Conservation (phyloP, 208 protist genomes). For the Leishmania amazonensis region DNA sequence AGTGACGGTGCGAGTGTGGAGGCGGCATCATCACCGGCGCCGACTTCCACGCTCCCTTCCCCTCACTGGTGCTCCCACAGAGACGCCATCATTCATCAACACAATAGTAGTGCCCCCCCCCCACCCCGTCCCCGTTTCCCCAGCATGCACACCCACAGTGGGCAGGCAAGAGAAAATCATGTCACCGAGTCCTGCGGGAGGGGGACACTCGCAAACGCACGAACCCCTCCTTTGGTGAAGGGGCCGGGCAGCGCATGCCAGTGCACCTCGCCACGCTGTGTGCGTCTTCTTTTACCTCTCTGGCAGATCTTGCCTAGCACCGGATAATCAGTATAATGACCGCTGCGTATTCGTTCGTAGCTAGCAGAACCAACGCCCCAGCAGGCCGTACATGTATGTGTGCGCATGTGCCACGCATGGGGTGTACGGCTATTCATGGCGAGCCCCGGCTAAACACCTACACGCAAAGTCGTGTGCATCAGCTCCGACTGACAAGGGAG, state of each 20-base stretch:
- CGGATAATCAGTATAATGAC: conserved; percentile 1
- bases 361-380: background rate
- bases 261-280: background rate
- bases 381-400: background rate
- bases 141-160: background rate
- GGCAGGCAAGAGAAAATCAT: background rate
- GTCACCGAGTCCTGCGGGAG: background rate
- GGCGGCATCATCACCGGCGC: background rate
- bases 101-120: background rate
- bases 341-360: background rate
- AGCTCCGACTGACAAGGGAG: background rate
- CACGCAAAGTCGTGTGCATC: background rate
- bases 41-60: background rate
- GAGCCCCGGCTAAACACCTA: background rate
- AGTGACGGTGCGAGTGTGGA: background rate
- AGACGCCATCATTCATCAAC: background rate
- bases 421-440: background rate
- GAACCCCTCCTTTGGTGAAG: background rate
- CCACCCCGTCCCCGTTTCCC: background rate
- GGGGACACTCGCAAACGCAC: background rate
- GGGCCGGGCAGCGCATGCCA: background rate
- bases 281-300: background rate
- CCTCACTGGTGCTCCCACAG: background rate
- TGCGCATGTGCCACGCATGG: background rate
- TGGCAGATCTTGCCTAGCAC: too few relatives aligned